These are phyloP conservation scores for Gracilaria caudata DNA, from an alignment of 23 red algal genomes.

Conservation along the genomic window DNA sequence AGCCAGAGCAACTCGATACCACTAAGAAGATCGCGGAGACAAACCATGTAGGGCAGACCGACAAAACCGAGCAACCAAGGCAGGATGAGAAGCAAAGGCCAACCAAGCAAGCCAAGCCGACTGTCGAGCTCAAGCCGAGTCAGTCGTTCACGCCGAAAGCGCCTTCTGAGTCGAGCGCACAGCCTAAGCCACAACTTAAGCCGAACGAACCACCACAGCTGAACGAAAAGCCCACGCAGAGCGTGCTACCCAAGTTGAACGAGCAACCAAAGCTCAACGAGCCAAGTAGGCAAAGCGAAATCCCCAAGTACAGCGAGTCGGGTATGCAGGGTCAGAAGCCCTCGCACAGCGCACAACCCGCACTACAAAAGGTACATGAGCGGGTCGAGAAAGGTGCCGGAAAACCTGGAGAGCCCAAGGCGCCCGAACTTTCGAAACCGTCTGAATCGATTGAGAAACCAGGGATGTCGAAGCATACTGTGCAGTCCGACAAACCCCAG, in stretches of 20 bases:
- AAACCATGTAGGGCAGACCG: neutral
- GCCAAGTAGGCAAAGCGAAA: neutral
- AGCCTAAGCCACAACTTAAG: neutral
- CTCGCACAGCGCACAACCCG: neutral
- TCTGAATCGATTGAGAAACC: neutral
- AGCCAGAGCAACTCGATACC: neutral
- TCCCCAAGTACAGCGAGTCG: neutral
- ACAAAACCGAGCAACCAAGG: neutral
- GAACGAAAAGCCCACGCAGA: neutral
- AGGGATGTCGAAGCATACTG: neutral
- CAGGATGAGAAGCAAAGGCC: neutral
- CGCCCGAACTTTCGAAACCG: neutral
- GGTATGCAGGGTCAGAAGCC: neutral
- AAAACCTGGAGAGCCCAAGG: neutral
- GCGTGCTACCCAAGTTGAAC: neutral
- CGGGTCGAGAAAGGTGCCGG: neutral
- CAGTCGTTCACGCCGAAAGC: neutral
- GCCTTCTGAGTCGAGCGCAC: neutral
- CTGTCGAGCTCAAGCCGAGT: neutral
- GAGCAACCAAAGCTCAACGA: neutral
- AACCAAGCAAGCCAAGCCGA: neutral
- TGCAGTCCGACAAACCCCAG: neutral
- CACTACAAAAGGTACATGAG: neutral
- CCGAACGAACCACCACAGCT: neutral
- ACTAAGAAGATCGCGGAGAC: neutral